Percentiles rank a stretch among this genome's conserved stretches.
Evolutionary conservation across 163 green algal genomes (phyloP).

Genomic region (Chlamydomonas reinhardtii): DNA sequence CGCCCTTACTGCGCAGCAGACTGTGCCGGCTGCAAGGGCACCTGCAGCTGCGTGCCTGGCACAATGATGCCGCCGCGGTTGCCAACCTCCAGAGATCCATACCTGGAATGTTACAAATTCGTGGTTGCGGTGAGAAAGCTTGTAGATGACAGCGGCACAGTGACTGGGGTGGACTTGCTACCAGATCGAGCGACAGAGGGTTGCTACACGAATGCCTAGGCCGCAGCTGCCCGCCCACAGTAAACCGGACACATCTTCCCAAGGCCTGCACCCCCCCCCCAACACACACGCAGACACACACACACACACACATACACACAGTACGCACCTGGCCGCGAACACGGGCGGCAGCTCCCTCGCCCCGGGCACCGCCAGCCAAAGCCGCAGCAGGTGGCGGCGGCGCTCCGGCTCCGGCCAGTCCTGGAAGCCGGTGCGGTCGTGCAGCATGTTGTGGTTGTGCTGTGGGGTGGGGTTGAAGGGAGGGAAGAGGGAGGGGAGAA

Average conservation of each 20-base stretch:
- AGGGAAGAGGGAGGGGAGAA: no score
- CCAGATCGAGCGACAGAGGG: no score
- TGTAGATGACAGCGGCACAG: neutral
- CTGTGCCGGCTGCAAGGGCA: conserved; percentile 10
- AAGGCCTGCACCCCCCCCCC: neutral
- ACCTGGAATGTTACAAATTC: neutral
- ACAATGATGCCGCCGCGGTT: conserved; percentile 36
- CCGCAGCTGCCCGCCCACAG: no score
- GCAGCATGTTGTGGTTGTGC: conserved; percentile 54
- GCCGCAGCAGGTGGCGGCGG: conserved; percentile 45
- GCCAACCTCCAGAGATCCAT: conserved; percentile 28
- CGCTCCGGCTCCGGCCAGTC: conserved; percentile 8
- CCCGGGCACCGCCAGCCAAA: conserved; percentile 41
- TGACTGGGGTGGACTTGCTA: no score
- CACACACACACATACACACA: no score
- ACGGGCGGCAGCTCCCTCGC: conserved; percentile 18
- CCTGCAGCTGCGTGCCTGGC: neutral
- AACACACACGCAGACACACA: neutral
- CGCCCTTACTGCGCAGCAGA: no score
- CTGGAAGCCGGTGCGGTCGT: conserved; percentile 24
- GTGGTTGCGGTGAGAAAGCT: no score
- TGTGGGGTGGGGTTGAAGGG: no score
- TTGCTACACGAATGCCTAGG: no score
- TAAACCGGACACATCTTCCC: neutral
- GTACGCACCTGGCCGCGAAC: conserved; percentile 20